phyloP scores from a whole-genome alignment of 306 rosid species.

The Ziziphus jujuba region DNA sequence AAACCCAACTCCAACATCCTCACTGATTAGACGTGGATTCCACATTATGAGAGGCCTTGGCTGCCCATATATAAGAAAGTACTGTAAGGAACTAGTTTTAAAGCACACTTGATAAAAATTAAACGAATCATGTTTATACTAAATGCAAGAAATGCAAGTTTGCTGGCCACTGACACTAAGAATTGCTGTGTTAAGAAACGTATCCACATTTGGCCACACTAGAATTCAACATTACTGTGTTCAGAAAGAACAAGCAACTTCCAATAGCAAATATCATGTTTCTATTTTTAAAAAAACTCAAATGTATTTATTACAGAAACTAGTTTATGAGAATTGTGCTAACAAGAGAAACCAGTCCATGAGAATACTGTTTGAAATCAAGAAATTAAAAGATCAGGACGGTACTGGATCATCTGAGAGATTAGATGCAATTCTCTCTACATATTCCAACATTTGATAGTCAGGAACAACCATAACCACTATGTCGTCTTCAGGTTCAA shows the following conservation, averaged over 20 bases:
- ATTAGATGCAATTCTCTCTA: conserved; percentile 75
- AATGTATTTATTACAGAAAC: no score
- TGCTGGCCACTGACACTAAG: no score
- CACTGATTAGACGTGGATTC: conserved; percentile 91
- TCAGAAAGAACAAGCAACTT: no score
- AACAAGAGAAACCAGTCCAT: neutral
- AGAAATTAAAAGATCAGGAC: conserved; percentile 25
- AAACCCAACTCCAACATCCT: conserved; percentile 93
- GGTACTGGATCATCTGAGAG: conserved; percentile 83
- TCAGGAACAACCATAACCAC: conserved; percentile 97
- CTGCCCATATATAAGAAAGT: conserved; percentile 40
- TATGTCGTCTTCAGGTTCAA: conserved; percentile 77
- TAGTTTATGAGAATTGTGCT: neutral
- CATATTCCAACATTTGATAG: conserved; percentile 90
- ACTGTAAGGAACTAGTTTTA: conserved; percentile 2
- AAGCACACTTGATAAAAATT: neutral
- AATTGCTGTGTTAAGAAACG: no score
- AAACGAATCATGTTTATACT: neutral
- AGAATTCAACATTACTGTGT: no score
- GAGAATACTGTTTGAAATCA: neutral
- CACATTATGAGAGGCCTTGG: conserved; percentile 96
- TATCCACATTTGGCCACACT: no score
- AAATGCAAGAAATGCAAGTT: neutral
- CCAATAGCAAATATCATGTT: no score
- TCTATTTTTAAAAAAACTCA: no score